These are phyloP conservation scores for Dactylellina drechsleri DNA, from an alignment of 2,329 filamentous ascomycete species.

Conservation along the genomic window DNA sequence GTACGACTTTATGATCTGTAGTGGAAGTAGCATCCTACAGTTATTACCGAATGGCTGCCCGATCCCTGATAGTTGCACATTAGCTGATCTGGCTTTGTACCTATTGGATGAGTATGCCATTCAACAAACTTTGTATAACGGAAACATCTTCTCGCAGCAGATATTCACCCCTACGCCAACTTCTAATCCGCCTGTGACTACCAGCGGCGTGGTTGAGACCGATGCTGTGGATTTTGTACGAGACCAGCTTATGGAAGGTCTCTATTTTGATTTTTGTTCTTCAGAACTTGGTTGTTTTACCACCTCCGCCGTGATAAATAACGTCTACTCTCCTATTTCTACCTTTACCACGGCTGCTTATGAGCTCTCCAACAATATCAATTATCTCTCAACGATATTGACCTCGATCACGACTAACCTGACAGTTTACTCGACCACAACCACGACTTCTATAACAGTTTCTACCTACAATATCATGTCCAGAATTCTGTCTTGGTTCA, in stretches of 20 bases:
- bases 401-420: slow-evolving; percentile 6
- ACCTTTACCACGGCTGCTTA: slow-evolving; percentile 3
- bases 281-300: slow-evolving; percentile 34
- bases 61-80: background rate
- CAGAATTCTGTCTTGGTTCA: background rate
- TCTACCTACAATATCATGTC: background rate
- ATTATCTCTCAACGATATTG: slow-evolving; percentile 7
- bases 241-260: slow-evolving; percentile 26
- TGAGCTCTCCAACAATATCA: background rate
- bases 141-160: slow-evolving; percentile 1
- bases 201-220: slow-evolving; percentile 12
- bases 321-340: background rate
- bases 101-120: slow-evolving; percentile 8
- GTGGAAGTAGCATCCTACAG: background rate
- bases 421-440: slow-evolving; percentile 8
- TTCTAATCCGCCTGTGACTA: slow-evolving; percentile 3
- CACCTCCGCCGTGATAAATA: slow-evolving; percentile 21
- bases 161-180: background rate
- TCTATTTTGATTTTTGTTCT: slow-evolving; percentile 43
- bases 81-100: slow-evolving; percentile 23
- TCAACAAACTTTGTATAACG: slow-evolving; percentile 42
- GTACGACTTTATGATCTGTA: slow-evolving; percentile 14
- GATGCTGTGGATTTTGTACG: slow-evolving; percentile 25
- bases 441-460: background rate
- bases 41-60: slow-evolving; percentile 15